Conservation (phyloP, 805 yeast genomes). For the Grigorovia yakushimaensis region DNA sequence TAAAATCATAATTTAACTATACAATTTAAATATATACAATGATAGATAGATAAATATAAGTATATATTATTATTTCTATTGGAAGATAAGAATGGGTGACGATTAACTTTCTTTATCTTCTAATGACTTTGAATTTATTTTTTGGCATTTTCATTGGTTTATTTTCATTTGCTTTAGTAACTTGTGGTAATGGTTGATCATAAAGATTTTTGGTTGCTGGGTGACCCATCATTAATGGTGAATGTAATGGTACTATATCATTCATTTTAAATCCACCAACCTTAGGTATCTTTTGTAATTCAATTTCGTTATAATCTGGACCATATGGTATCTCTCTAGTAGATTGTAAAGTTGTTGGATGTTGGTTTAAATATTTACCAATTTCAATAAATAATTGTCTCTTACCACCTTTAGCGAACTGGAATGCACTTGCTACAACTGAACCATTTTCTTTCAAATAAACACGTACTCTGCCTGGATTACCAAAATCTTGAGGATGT, state of each 20-base stretch:
- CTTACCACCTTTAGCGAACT: constrained; percentile 35
- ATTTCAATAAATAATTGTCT: constrained; percentile 55
- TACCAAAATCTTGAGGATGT: constrained; percentile 96
- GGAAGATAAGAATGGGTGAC: too few relatives aligned
- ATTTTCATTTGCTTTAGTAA: constrained; percentile 15
- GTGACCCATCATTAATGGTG: constrained; percentile 69
- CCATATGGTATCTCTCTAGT: constrained; percentile 59
- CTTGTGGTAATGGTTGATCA: constrained; percentile 41
- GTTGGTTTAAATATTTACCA: constrained; percentile 47
- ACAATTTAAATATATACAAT: background rate
- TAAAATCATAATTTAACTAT: too few relatives aligned
- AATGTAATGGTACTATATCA: constrained; percentile 78
- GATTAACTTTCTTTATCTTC: too few relatives aligned
- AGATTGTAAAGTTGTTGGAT: constrained; percentile 61
- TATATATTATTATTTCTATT: too few relatives aligned
- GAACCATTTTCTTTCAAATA: constrained; percentile 45
- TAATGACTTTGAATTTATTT: constrained; percentile 25
- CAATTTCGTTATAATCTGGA: constrained; percentile 46
- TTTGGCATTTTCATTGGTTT: constrained; percentile 25
- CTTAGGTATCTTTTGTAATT: constrained; percentile 52
- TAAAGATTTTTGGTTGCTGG: constrained; percentile 71
- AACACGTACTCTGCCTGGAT: constrained; percentile 91
- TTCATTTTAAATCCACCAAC: constrained; percentile 87
- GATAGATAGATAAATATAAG: background rate
- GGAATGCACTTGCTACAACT: constrained; percentile 21